Evolutionary conservation across 75 land plant species (phyloP).

Genomic region (Ceratopteris richardii): DNA sequence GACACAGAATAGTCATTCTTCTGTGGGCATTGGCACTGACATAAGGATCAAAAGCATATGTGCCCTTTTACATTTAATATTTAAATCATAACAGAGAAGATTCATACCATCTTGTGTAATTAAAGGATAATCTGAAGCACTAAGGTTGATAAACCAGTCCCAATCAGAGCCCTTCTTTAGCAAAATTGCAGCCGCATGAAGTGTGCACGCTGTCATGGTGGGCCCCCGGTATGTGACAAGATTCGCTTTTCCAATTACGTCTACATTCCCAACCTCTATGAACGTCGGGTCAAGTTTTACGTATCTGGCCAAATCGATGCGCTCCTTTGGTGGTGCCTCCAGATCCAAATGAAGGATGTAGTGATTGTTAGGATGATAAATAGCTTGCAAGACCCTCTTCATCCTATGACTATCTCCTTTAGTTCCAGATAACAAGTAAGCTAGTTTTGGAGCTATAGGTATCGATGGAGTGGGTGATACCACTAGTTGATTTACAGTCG

Average conservation of each 20-base stretch:
- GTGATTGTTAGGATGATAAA: constrained; percentile 87
- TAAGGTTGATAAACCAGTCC: constrained; percentile 98
- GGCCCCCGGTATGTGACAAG: constrained; percentile 92
- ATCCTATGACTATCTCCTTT: constrained; percentile 82
- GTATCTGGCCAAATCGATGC: constrained; percentile 60
- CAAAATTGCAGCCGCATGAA: constrained; percentile 81
- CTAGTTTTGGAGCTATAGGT: constrained; percentile 55
- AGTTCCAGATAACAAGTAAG: constrained; percentile 88
- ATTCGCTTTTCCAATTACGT: constrained; percentile 71
- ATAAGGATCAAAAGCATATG: no score
- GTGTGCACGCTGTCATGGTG: constrained; percentile 90
- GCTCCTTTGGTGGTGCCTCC: constrained; percentile 84
- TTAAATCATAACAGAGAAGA: no score
- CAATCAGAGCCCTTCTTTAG: constrained; percentile 68
- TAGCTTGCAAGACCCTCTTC: constrained; percentile 81
- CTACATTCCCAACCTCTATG: constrained; percentile 61
- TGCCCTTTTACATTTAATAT: no score
- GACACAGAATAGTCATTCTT: no score
- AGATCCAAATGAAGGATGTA: constrained; percentile 86
- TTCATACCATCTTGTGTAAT: constrained; percentile 93
- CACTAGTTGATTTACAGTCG: no score
- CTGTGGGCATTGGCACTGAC: no score
- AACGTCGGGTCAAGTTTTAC: constrained; percentile 62
- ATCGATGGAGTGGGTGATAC: not conserved
- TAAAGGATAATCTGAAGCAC: constrained; percentile 96